Base-by-base conservation (phyloP, 768 basidiomycete genomes). In the Clathrus columnatus region DNA sequence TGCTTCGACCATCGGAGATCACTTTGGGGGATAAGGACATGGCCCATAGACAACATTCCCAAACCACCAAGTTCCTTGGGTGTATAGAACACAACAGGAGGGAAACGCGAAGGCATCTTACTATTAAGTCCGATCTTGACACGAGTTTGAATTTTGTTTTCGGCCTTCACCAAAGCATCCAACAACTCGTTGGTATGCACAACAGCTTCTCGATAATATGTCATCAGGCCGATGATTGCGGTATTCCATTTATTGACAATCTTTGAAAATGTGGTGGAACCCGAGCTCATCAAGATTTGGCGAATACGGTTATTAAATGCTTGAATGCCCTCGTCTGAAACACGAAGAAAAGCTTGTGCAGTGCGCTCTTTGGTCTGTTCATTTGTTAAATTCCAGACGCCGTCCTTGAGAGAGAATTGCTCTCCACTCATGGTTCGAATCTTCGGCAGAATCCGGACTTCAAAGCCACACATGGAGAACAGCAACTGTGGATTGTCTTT, bases 51-150 rank as follows among this genome's bases (percentile, higher is more conserved):
- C 64, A 99, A 75, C 96, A 97, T 97, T 51, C 96, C 96, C 44
- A 98, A 82, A 68, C 95, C 96, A 67, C 95, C 96, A 28, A 98
- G 74, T 76, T 98, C 96, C 84, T 97, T 97, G 0, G 92, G 94
- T 5, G 91, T 94, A 67, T 96, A 95, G 76, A 93, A 95, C 7
- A 94, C 88, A 16, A 91, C 88, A 10, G 95, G 87, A 55, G 96
- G 95, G 81, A 98, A 97, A 78, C 93, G 87, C 4, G 93, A 96
- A 21, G 96, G 96, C 96, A 99, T 98, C 75, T 98, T 96, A 70
- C 88, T 91, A 78, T 97, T 96, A 62, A 96, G 67, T n/a, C 95
- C 96, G 59, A 99, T 97, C 79, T 98, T 98, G 65, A 99, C 95
- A 72, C 96, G 91, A 2, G 94, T 97, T 71, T 99, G 96, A 47